These are phyloP conservation scores for Luffa aegyptiaca DNA, from an alignment of 306 rosid genomes.

Conservation along the genomic window DNA sequence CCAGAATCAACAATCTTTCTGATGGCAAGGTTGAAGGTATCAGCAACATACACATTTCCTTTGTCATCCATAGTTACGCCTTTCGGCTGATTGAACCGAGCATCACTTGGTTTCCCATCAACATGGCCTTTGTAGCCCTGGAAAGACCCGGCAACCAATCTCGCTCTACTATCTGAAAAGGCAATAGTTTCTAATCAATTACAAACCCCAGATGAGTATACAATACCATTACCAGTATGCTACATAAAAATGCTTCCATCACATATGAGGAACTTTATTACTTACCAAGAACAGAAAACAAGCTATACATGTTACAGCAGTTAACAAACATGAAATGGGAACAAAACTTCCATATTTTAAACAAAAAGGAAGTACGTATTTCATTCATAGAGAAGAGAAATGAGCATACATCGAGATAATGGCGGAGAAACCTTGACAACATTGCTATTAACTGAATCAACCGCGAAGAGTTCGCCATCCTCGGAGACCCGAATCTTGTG, in stretches of 20 bases:
- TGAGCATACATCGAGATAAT: slow-evolving; percentile 65
- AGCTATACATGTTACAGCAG: background rate
- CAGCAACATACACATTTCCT: slow-evolving; percentile 97
- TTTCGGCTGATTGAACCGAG: slow-evolving; percentile 91
- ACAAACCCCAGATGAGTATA: slow-evolving; percentile 1
- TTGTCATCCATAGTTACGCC: slow-evolving; percentile 88
- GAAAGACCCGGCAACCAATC: slow-evolving; percentile 97
- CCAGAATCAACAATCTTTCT: slow-evolving; percentile 94
- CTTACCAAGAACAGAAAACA: background rate
- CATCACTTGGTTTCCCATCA: slow-evolving; percentile 92
- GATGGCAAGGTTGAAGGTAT: slow-evolving; percentile 81
- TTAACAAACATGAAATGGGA: background rate
- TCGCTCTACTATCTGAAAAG: slow-evolving; percentile 82
- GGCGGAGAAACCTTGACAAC: slow-evolving; percentile 83
- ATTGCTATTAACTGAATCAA: slow-evolving; percentile 79
- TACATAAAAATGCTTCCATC: background rate
- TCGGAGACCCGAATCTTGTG: slow-evolving; percentile 66
- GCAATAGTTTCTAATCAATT: background rate
- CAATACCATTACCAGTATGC: background rate
- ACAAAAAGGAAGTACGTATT: background rate
- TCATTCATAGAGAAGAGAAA: slow-evolving; percentile 1
- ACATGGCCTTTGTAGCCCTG: slow-evolving; percentile 86
- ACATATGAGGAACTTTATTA: background rate
- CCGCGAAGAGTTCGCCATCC: slow-evolving; percentile 84
- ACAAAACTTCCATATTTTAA: background rate